Evolutionary conservation across 2,329 filamentous ascomycete genomes (phyloP).

Genomic region (Paraconiothyrium sp.): DNA sequence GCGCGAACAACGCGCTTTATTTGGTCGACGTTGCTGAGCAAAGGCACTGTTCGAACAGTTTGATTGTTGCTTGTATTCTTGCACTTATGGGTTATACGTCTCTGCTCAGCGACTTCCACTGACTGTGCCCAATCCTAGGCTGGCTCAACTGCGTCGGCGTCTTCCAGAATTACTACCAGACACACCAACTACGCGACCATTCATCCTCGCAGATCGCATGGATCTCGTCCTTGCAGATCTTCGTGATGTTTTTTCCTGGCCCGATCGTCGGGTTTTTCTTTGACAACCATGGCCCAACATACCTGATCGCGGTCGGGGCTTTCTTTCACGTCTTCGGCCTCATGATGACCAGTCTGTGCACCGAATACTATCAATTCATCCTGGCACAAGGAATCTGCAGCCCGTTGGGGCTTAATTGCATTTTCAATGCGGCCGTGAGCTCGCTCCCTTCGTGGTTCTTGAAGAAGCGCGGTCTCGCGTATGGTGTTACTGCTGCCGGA

Average conservation of each 20-base stretch:
- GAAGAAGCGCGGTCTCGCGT: conserved; percentile 58
- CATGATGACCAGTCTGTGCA: conserved; percentile 70
- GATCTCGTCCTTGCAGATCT: conserved; percentile 57
- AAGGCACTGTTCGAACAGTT: no score
- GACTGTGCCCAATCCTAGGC: conserved; percentile 17
- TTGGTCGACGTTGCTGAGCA: no score
- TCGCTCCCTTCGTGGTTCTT: conserved; percentile 59
- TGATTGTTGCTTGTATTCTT: no score
- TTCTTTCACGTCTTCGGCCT: conserved; percentile 68
- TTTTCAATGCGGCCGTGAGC: conserved; percentile 61
- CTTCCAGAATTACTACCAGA: conserved; percentile 59
- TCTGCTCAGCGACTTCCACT: neutral
- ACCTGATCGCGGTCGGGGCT: conserved; percentile 62
- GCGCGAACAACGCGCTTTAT: no score
- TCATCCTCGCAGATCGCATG: conserved; percentile 55
- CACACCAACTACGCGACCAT: conserved; percentile 52
- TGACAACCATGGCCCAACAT: conserved; percentile 70
- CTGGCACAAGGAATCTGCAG: conserved; percentile 64
- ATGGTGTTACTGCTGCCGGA: conserved; percentile 61
- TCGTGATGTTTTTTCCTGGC: conserved; percentile 60
- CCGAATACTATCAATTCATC: conserved; percentile 64
- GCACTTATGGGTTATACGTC: neutral
- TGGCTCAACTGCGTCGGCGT: conserved; percentile 58
- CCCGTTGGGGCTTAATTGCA: conserved; percentile 63
- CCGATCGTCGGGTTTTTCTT: conserved; percentile 71